A percentile compares a stretch with the other conserved stretches of the same genome.
phyloP scores from a whole-genome alignment of 192 early-diverging fungal species.

The Coemansia sp. region DNA sequence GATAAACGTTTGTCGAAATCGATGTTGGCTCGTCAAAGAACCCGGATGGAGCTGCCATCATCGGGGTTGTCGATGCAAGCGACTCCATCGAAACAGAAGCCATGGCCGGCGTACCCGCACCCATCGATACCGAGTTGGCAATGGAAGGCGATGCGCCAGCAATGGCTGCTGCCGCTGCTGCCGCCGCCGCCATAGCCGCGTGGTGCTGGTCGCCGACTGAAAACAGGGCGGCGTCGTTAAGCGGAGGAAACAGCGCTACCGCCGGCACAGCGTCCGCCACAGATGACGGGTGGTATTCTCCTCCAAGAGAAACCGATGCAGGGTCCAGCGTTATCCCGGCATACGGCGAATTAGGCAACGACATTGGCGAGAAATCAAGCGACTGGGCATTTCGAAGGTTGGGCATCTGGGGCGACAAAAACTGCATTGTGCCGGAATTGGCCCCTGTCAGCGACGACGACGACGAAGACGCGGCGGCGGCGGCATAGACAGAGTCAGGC shows the following conservation, averaged over 20 bases:
- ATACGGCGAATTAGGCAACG: conserved; percentile 50
- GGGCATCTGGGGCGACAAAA: conserved; percentile 40
- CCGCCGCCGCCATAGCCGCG: conserved; percentile 10
- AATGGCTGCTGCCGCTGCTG: conserved; percentile 9
- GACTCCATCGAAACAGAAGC: conserved; percentile 1
- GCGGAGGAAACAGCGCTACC: conserved; percentile 26
- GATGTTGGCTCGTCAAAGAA: background rate
- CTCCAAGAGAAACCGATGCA: background rate
- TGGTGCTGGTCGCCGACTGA: conserved; percentile 14
- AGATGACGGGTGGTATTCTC: background rate
- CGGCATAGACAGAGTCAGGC: background rate
- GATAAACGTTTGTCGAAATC: background rate
- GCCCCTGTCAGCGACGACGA: background rate
- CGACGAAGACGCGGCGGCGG: background rate
- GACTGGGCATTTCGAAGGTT: conserved; percentile 17
- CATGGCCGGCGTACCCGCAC: background rate
- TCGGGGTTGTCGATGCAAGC: background rate
- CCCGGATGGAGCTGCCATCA: background rate
- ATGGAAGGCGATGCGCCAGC: background rate
- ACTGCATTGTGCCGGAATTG: conserved; percentile 11
- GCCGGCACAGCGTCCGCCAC: background rate
- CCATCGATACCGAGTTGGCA: background rate
- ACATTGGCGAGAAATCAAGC: conserved; percentile 34
- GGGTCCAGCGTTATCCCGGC: conserved; percentile 30
- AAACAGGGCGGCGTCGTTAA: conserved; percentile 33